phyloP scores from a whole-genome alignment of 2,329 filamentous ascomycete genomes.

The Ophioceras dolichostomum region DNA sequence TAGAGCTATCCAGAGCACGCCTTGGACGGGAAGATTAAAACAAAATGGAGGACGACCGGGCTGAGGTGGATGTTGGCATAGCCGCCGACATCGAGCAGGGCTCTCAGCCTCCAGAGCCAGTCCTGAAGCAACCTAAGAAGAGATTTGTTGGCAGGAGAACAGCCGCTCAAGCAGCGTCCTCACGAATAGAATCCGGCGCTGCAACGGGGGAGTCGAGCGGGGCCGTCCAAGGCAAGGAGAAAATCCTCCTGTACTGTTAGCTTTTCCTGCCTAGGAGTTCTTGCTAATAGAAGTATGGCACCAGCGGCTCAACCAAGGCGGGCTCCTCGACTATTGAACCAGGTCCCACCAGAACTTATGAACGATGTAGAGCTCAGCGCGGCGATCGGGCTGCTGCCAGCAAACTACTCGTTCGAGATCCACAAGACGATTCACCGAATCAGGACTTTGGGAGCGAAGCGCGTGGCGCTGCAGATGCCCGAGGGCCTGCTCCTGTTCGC shows the following conservation, averaged over 20 bases:
- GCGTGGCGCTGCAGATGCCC: slow-evolving; percentile 91
- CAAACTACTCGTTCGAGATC: slow-evolving; percentile 98
- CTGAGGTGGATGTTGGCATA: slow-evolving; percentile 56
- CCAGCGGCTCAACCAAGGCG: slow-evolving; percentile 62
- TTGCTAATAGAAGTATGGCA: too few relatives aligned
- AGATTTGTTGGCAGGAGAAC: slow-evolving; percentile 79
- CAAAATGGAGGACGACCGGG: slow-evolving; percentile 73
- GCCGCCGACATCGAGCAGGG: slow-evolving; percentile 47
- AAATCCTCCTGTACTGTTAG: too few relatives aligned
- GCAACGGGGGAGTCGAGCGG: slow-evolving; percentile 41
- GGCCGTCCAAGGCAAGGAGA: slow-evolving; percentile 46
- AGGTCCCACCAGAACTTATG: slow-evolving; percentile 78
- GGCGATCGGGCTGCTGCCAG: slow-evolving; percentile 74
- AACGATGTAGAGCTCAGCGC: slow-evolving; percentile 76
- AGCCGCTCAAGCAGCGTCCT: slow-evolving; percentile 45
- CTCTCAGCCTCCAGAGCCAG: slow-evolving; percentile 23
- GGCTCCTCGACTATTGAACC: slow-evolving; percentile 72
- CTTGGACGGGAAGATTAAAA: too few relatives aligned
- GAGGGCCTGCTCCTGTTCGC: slow-evolving; percentile 92
- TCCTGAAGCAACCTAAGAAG: slow-evolving; percentile 67
- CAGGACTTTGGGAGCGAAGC: slow-evolving; percentile 63
- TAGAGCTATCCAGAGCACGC: too few relatives aligned
- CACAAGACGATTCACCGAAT: slow-evolving; percentile 97
- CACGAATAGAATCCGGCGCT: slow-evolving; percentile 20
- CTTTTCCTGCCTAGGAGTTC: too few relatives aligned